Evolutionary conservation across 495 filamentous ascomycete genomes (phyloP).

Genomic region (Neurospora sp.): DNA sequence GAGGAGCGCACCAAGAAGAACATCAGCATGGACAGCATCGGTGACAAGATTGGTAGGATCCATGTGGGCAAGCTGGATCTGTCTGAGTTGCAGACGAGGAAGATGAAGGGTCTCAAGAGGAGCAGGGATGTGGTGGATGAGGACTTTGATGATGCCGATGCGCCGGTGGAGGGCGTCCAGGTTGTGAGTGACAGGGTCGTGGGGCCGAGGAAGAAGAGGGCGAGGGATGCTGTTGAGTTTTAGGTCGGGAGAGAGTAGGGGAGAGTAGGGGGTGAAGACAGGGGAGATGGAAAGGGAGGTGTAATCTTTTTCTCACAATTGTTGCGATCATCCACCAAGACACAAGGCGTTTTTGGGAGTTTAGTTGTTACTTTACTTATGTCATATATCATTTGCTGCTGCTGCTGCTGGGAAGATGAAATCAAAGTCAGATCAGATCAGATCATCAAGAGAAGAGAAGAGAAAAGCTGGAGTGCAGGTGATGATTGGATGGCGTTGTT

Average conservation of each 20-base stretch:
- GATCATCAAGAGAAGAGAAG: not conserved
- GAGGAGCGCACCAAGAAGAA: conserved; percentile 92
- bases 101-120: conserved; percentile 98
- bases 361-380: not conserved
- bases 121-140: conserved; percentile 47
- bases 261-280: not conserved
- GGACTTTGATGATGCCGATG: conserved; percentile 4
- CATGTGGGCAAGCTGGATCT: conserved; percentile 91
- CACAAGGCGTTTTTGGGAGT: not conserved
- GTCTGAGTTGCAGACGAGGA: conserved; percentile 77
- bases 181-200: conserved; percentile 5
- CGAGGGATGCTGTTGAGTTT: not conserved
- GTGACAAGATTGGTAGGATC: conserved; percentile 91
- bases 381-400: not conserved
- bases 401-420: not conserved
- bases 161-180: not conserved
- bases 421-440: not conserved
- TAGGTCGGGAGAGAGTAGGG: not conserved
- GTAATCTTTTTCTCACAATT: not conserved
- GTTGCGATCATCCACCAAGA: not conserved
- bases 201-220: conserved; percentile 10
- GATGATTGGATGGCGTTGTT: not conserved
- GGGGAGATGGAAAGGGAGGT: no score
- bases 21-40: conserved; percentile 76
- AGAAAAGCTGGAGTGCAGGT: not conserved